Evolutionary conservation across 2,329 filamentous ascomycete species (phyloP).

Genomic region (Hymenoscyphus salicellus): DNA sequence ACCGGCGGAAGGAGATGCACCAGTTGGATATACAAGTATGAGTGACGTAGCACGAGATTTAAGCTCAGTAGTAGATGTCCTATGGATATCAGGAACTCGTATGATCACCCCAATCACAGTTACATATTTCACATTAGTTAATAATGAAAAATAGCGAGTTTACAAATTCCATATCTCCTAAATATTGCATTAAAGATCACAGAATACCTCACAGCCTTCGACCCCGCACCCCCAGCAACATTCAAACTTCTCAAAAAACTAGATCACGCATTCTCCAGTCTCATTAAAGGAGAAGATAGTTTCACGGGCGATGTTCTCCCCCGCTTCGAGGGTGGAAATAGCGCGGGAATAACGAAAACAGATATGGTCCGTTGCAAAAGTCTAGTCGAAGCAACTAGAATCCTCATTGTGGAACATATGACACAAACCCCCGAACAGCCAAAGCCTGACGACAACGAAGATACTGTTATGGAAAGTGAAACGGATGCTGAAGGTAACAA

Average conservation of each 20-base stretch:
- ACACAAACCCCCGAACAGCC: slow-evolving; percentile 46
- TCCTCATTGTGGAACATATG: slow-evolving; percentile 68
- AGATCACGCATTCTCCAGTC: slow-evolving; percentile 76
- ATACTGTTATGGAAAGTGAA: slow-evolving; percentile 32
- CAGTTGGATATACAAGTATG: slow-evolving; percentile 66
- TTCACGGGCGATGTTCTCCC: slow-evolving; percentile 64
- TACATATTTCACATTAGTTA: neutral
- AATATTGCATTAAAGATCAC: slow-evolving; percentile 71
- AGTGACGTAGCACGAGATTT: slow-evolving; percentile 64
- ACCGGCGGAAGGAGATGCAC: slow-evolving; percentile 40
- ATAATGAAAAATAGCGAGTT: slow-evolving; percentile 52
- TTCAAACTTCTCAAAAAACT: slow-evolving; percentile 74
- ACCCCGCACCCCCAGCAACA: slow-evolving; percentile 62
- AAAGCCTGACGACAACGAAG: slow-evolving; percentile 43
- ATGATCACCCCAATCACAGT: slow-evolving; percentile 39
- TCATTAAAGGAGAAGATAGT: slow-evolving; percentile 66
- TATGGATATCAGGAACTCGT: slow-evolving; percentile 89
- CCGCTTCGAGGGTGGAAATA: slow-evolving; percentile 62
- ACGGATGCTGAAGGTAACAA: slow-evolving; percentile 27
- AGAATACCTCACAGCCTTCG: slow-evolving; percentile 70
- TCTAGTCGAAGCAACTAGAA: slow-evolving; percentile 71
- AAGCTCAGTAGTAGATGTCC: slow-evolving; percentile 69
- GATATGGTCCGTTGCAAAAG: slow-evolving; percentile 87
- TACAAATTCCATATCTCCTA: slow-evolving; percentile 83
- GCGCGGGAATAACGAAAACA: slow-evolving; percentile 65